Evolutionary conservation across 805 yeast genomes (phyloP).

Genomic region (Nakazawaea molendinolei): DNA sequence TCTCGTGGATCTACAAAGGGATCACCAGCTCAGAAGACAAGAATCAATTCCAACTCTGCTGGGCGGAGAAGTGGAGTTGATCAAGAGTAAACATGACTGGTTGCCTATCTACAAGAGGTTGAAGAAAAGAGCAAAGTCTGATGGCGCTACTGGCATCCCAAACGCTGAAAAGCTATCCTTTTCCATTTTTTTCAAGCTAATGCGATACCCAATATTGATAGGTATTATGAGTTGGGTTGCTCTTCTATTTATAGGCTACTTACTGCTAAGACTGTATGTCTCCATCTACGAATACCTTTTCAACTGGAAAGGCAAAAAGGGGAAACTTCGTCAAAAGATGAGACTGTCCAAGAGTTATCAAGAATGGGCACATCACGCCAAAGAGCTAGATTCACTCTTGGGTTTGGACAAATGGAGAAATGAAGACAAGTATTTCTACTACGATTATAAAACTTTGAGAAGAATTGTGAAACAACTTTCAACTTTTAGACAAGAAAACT

Average conservation of each 20-base stretch:
- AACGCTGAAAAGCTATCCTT: conserved; percentile 8
- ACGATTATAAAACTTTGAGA: conserved; percentile 57
- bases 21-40: conserved; percentile 1
- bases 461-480: conserved; percentile 38
- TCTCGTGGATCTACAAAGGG: background rate
- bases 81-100: conserved; percentile 41
- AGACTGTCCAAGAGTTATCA: conserved; percentile 42
- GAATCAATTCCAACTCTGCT: conserved; percentile 7
- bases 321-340: conserved; percentile 40
- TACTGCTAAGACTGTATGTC: conserved; percentile 50
- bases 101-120: conserved; percentile 29
- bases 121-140: conserved; percentile 12
- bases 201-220: conserved; percentile 62
- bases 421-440: conserved; percentile 56
- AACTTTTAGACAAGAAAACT: conserved; percentile 23
- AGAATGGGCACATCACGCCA: conserved; percentile 61
- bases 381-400: conserved; percentile 46
- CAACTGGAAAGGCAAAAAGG: conserved; percentile 57
- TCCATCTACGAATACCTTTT: conserved; percentile 53
- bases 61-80: conserved; percentile 24
- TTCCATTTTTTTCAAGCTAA: conserved; percentile 31
- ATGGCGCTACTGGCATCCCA: background rate
- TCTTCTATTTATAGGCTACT: conserved; percentile 42
- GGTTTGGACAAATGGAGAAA: conserved; percentile 59
- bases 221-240: conserved; percentile 48